Evolutionary conservation across 768 basidiomycete genomes (phyloP), one percentile per base, ranked within the genome.

Genomic region (Auricularia heimuer): DNA sequence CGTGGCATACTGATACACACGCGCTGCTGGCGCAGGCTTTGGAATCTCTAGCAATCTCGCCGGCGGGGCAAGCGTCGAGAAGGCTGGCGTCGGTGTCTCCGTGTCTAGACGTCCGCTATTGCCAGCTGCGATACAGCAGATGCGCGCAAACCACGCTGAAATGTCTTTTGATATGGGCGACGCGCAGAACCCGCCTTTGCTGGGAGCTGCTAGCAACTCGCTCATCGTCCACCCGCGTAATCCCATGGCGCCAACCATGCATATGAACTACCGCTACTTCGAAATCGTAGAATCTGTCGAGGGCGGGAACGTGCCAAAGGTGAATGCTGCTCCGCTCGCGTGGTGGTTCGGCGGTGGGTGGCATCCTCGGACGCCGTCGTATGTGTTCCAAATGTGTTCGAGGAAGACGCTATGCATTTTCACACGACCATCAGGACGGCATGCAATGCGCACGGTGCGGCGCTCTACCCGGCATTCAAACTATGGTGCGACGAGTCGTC

Each of bases 301-400:
- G 8, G 39, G 39, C 39, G 39, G 3, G 14, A 62, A 71, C 33
- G 75, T 75, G 44, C 76, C 76, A 2, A 72, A 73, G 63, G 69
- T 68, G 37, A 71, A 77, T 29, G 81, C 82, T 8, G 81, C 83
- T 68, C 76, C 91, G 21, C 76, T 94, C 54, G 87, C 94, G 34
- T 98, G 95, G 94, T 99, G 96, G 97, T 99, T 98, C 72, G 96
- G 97, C 24, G 97, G 97, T 39, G 96, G 96, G 6, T 87, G 86
- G 4, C 97, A 99, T 74, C 82, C 29, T 29, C 29, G 98, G 37
- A 99, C 97, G 0, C 96, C 96, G 2, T 88, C 89, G 3, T 98
- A 98, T 75, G 83, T 98, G 18, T 92, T 87, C 77, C 85, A 87
- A 65, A 98, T 75, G 83, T 98, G 18, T 92, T 87, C 77, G 85